Base-by-base conservation (phyloP, 2,329 filamentous ascomycete genomes). In the Curvularia eragrostidis region DNA sequence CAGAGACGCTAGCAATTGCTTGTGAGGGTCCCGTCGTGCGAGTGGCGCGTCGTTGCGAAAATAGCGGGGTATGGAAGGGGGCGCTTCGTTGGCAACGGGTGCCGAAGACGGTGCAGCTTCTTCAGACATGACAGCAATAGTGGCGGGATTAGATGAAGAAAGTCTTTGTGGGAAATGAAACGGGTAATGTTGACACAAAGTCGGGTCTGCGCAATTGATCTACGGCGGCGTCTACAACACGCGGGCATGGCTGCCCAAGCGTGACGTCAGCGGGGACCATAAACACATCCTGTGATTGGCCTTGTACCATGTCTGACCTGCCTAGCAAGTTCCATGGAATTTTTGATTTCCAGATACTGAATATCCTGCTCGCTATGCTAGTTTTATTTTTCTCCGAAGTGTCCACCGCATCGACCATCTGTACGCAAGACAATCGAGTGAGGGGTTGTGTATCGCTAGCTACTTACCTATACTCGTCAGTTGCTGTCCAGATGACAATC, bases 1-100 rank as follows among this genome's bases (percentile, higher is more conserved):
- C 49, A 83, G 74, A 15, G 80, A 83, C 53, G 81, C 80, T 64
- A 82, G 73, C 61, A 83, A 74, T 67, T 83, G 81, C 58, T 82
- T 82, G 71, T 80, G 76, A 53, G 81, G 77, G 61, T 83, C 81
- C 72, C 77, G 67, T 60, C 68, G 63, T 44, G 70, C 64, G 34
- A 75, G 63, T 36, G 71, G 62, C 38, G 74, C 72, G 64, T 78
- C 75, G 59, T 79, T 78, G n/a, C 72, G 71, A 58, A 79, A 78
- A 62, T 78, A 78, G 63, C 77, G 77, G 57, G 77, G 76, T 61
- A 75, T 74, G 28, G 70, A 69, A 30, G 69, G 48, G 10, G 68
- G 52, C 18, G 69, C 56, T 43, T 64, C 49, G 53, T 68, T 62
- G 47, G 66, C 65, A 49, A 58, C 53, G 24, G 57, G 30, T 52